These are phyloP conservation scores for Gyrodon lividus DNA, from an alignment of 768 basidiomycete species.

Conservation along the genomic window DNA sequence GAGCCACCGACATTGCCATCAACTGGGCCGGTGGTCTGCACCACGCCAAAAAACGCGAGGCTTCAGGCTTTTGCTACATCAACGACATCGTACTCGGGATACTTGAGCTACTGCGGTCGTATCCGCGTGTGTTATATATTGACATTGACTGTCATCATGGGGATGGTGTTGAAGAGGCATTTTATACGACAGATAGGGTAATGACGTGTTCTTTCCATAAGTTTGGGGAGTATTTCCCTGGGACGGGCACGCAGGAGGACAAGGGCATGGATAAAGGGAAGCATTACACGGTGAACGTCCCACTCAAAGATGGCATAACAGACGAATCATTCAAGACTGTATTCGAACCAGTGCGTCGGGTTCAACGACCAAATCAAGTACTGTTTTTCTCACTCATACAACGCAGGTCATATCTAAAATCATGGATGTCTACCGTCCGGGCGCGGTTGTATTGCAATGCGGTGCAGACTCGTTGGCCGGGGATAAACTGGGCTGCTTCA, in stretches of 20 bases:
- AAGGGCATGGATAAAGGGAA: slow-evolving; percentile 80
- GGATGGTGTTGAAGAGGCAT: slow-evolving; percentile 98
- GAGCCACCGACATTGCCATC: slow-evolving; percentile 79
- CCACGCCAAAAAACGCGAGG: slow-evolving; percentile 99
- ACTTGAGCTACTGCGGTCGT: slow-evolving; percentile 84
- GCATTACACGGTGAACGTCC: slow-evolving; percentile 90
- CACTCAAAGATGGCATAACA: slow-evolving; percentile 90
- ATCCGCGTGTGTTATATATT: slow-evolving; percentile 90
- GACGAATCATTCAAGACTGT: slow-evolving; percentile 85
- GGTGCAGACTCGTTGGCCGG: slow-evolving; percentile 95
- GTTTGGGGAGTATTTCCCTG: slow-evolving; percentile 82
- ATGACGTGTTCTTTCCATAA: slow-evolving; percentile 98
- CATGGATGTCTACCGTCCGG: slow-evolving; percentile 84
- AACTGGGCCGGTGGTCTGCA: slow-evolving; percentile 99
- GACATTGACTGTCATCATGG: slow-evolving; percentile 99
- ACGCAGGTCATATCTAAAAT: slow-evolving; percentile 76
- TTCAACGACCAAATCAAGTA: background rate
- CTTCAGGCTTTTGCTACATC: slow-evolving; percentile 98
- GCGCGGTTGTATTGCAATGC: slow-evolving; percentile 89
- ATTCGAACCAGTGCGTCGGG: slow-evolving; percentile 82
- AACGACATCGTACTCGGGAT: slow-evolving; percentile 97
- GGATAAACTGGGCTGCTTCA: slow-evolving; percentile 95
- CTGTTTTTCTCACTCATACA: background rate
- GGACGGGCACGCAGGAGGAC: slow-evolving; percentile 81
- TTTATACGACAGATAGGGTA: slow-evolving; percentile 95